Conservation (phyloP, 371 early-diverging fungal genomes). For the Zopfochytrium polystomum region DNA sequence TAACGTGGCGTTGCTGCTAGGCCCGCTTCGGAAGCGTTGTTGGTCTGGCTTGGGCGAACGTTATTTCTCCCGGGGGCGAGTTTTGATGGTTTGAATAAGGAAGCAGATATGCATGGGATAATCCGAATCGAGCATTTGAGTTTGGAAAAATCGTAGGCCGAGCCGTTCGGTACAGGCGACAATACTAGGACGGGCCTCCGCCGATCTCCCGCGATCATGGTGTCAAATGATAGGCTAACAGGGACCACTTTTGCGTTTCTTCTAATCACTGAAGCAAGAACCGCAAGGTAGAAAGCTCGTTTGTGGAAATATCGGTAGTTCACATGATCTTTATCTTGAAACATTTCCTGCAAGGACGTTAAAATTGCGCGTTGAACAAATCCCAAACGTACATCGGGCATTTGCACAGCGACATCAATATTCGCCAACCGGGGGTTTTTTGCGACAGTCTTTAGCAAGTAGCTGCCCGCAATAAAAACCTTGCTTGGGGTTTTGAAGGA, state of each 20-base stretch:
- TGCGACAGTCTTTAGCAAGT: conserved; percentile 72
- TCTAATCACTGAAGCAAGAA: conserved; percentile 41
- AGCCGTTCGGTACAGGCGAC: conserved; percentile 35
- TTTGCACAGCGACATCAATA: conserved; percentile 89
- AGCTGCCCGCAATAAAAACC: conserved; percentile 87
- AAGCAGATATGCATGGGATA: conserved; percentile 64
- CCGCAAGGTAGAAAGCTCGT: conserved; percentile 85
- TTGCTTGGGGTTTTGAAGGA: conserved; percentile 69
- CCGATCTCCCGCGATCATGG: conserved; percentile 63
- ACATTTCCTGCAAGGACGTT: conserved; percentile 48
- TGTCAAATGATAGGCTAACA: conserved; percentile 58
- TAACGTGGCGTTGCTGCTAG: conserved; percentile 82
- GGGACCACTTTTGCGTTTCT: conserved; percentile 50
- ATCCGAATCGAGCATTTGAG: conserved; percentile 63
- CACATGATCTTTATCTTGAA: conserved; percentile 88
- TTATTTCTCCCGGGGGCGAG: conserved; percentile 80
- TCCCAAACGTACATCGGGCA: conserved; percentile 66
- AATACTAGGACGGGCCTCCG: conserved; percentile 75
- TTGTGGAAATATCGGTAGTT: conserved; percentile 95
- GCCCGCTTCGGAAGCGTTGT: conserved; percentile 3
- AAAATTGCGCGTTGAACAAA: background rate
- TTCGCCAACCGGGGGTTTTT: conserved; percentile 63
- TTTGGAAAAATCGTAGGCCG: conserved; percentile 26
- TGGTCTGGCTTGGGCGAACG: conserved; percentile 54
- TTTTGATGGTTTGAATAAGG: conserved; percentile 64